Base-by-base conservation (phyloP, 192 early-diverging fungal genomes). In the Mortierella alpina region DNA sequence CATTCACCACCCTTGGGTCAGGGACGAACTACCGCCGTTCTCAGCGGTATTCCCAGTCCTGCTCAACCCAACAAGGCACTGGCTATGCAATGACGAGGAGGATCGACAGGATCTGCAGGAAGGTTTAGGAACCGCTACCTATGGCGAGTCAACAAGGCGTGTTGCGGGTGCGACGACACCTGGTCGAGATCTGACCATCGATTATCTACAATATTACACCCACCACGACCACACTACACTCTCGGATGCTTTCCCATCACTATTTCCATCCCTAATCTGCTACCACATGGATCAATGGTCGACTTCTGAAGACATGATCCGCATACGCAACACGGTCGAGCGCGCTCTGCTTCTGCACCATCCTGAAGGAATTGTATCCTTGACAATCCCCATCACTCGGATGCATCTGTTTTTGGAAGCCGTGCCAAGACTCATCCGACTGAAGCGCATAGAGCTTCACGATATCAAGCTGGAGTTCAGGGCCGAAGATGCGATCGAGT, bases 131-230 rank as follows among this genome's bases (percentile, higher is more conserved):
- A 60, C 31, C 3, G 39, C 47, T 6, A 52, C 51, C 42, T 22
- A 15, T 2, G 46, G 9, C 52, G n/a, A 49, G 47, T 17, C 14
- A 6, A n/a, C n/a, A 55, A 12, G 51, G 45, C 31, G 31, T 31
- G 1, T 3, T 2, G 31, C 3, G 31, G 31, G 31, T 1, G 31
- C 1, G 31, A 31, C 31, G 31, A 11, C 1, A 40, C 18, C 55
- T 55, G 53, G 39, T 20, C 41, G 54, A 31, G 53, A 63, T 41
- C 14, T 75, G 46, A 75, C 73, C 2, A 20, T 63, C 2, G 73
- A 75, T 39, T 75, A 75, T 63, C 59, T 75, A n/a, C 66, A 44
- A 10, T 68, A 49, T 31, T 75, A 75, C 46, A 75, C 45, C 10
- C 47, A 75, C 22, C 73, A 75, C 9, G 46, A 52, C 22, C 73